A percentile compares a stretch with the other conserved stretches of the same genome.
Evolutionary conservation across 768 basidiomycete genomes (phyloP).

Genomic region (Solioccasus polychromus): DNA sequence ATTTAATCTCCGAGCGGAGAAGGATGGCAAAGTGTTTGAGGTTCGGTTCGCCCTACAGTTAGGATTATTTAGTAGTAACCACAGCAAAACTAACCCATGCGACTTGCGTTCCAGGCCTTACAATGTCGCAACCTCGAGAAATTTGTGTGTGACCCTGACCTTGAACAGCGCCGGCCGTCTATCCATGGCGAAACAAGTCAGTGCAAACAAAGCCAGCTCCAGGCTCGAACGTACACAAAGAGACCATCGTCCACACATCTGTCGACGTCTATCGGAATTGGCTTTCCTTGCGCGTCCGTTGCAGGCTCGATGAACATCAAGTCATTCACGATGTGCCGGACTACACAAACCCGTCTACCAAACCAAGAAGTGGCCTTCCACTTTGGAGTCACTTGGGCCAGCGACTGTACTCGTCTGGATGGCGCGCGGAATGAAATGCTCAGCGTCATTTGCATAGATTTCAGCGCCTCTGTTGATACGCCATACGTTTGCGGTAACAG

Average conservation of each 20-base stretch:
- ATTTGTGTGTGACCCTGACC: background rate
- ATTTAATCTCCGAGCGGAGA: no score
- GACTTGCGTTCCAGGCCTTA: slow-evolving; percentile 6
- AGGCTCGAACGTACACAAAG: slow-evolving; percentile 1
- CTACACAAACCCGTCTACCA: slow-evolving; percentile 29
- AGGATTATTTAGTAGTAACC: no score
- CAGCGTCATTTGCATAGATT: slow-evolving; percentile 47
- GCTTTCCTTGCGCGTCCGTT: slow-evolving; percentile 1
- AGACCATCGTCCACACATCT: slow-evolving; percentile 9
- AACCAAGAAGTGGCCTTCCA: slow-evolving; percentile 11
- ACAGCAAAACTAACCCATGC: no score
- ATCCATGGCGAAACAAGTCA: no score
- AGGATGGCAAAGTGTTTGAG: no score
- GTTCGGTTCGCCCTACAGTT: no score
- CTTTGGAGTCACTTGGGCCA: slow-evolving; percentile 8
- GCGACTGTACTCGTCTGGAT: background rate
- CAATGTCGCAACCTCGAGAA: slow-evolving; percentile 4
- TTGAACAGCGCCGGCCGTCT: slow-evolving; percentile 4
- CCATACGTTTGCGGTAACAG: slow-evolving; percentile 11
- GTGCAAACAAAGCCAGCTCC: no score
- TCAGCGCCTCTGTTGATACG: slow-evolving; percentile 37
- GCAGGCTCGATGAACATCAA: slow-evolving; percentile 29
- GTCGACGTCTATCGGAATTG: slow-evolving; percentile 3
- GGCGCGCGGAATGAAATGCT: slow-evolving; percentile 38
- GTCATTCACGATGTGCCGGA: slow-evolving; percentile 32